Evolutionary conservation across 371 early-diverging fungal genomes (phyloP).

Genomic region (Saksenaea vasiformis): DNA sequence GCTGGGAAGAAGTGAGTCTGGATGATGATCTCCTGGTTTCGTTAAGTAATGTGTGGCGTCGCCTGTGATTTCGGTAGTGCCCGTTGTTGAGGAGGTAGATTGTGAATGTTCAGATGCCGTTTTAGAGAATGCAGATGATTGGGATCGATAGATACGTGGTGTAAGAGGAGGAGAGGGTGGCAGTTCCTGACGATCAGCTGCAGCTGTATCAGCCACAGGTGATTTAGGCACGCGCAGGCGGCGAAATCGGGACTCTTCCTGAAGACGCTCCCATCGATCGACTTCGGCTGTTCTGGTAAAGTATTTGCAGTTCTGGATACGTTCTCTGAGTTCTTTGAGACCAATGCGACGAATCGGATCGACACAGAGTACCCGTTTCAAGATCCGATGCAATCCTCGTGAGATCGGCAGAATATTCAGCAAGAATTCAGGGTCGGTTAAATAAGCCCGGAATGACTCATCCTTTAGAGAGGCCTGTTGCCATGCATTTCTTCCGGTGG

Average conservation of each 20-base stretch:
- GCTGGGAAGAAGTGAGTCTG: constrained; percentile 11
- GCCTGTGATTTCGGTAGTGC: constrained; percentile 8
- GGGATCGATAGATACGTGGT: constrained; percentile 16
- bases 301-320: constrained; percentile 57
- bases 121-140: constrained; percentile 7
- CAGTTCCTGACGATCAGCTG: neutral
- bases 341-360: constrained; percentile 72
- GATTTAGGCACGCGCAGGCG: neutral
- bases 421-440: constrained; percentile 63
- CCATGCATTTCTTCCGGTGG: constrained; percentile 83
- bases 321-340: constrained; percentile 59
- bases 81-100: constrained; percentile 13
- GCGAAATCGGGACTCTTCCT: constrained; percentile 1
- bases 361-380: constrained; percentile 73
- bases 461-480: constrained; percentile 73
- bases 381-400: constrained; percentile 65
- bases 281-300: constrained; percentile 55
- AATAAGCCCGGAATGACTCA: constrained; percentile 70
- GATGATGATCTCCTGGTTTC: constrained; percentile 1
- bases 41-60: constrained; percentile 7
- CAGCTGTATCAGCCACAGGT: neutral
- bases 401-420: constrained; percentile 72
- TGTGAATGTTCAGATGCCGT: constrained; percentile 10
- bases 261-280: constrained; percentile 22
- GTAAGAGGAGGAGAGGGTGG: constrained; percentile 18